A percentile compares a stretch with the other conserved stretches of the same genome.
Evolutionary conservation across 1,284 basidiomycete genomes (phyloP).

Genomic region (Cryptococcus jaspeensis): DNA sequence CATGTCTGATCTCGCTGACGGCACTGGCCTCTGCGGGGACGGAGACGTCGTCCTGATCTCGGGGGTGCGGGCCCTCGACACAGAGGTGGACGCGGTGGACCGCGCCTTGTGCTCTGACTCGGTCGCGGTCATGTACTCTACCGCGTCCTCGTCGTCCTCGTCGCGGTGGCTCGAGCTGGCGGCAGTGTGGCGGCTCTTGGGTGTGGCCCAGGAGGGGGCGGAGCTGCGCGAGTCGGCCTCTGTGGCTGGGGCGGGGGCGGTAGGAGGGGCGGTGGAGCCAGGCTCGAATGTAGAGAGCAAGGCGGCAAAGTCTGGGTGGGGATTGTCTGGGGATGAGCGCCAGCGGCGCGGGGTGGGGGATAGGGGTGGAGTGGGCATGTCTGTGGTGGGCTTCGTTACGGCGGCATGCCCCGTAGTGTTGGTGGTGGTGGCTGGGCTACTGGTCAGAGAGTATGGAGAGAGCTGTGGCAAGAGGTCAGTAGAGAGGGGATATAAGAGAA

Average conservation of each 20-base stretch:
- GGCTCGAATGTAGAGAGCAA: slow-evolving; percentile 25
- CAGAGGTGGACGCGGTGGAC: slow-evolving; percentile 3
- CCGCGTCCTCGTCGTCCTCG: slow-evolving; percentile 21
- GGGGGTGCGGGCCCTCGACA: slow-evolving; percentile 7
- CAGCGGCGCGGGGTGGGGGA: slow-evolving; percentile 42
- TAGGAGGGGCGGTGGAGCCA: neutral
- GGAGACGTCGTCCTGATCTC: slow-evolving; percentile 42
- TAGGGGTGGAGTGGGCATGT: slow-evolving; percentile 29
- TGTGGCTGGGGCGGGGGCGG: neutral
- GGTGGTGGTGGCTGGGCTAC: neutral
- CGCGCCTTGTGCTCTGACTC: no score
- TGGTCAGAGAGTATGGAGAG: neutral
- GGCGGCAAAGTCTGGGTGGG: slow-evolving; percentile 32
- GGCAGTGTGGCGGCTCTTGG: no score
- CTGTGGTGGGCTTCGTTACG: neutral
- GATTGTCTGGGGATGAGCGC: slow-evolving; percentile 21
- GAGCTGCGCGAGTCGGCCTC: neutral
- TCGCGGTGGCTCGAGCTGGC: no score
- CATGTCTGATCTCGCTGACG: slow-evolving; percentile 1
- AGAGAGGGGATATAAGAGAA: neutral
- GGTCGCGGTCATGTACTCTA: slow-evolving; percentile 21
- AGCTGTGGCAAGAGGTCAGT: no score
- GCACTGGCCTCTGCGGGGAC: slow-evolving; percentile 29
- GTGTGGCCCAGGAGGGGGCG: slow-evolving; percentile 9
- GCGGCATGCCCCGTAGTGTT: neutral